Base-by-base conservation (phyloP, 1,284 basidiomycete genomes). In the Macrocystidia cucumis region DNA sequence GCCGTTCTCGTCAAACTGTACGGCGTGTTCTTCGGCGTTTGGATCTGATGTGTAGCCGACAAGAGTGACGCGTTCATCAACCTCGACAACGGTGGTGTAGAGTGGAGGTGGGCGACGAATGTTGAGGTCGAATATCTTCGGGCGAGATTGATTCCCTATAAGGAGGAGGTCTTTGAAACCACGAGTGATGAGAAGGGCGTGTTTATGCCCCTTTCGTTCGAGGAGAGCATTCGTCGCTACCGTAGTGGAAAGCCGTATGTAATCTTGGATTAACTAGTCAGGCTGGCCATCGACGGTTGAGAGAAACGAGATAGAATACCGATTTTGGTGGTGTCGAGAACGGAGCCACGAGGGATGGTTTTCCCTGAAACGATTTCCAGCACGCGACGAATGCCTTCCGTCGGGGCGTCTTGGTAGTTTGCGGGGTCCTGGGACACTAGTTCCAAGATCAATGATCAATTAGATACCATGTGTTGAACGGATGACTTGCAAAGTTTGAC, bases 211-310 rank as follows among this genome's bases (percentile, higher is more conserved):
- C 55, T 92, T 93, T 24, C 95, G 79, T 55, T 98, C 95, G 4
- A 98, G 72, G 0, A 98, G 71, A 0, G 95, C 93, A 49, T 98
- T 98, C 11, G 95, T 98, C 0, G 91, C 95, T 2, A 98, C 91
- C 0, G 95, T 98, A 0, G 95, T 98, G 0, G 88, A 91, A 2
- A 97, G 67, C 11, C 92, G 77, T 43, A 96, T 91, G 54, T 90
- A 92, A 48, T 95, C 91, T 91, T 40, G 18, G 16, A 24, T 13
- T n/a, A n/a, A n/a, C n/a, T n/a, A n/a, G 17, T 17, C 8, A 8
- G 9, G 28, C 8, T 29, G 9, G 9, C 28, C 14, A 30, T 9
- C 14, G 16, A 8, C 9, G 14, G 16, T 8, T 29, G 28, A 14
- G 16, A 8, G 28, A n/a, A n/a, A n/a, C n/a, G n/a, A n/a, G n/a